Conservation (phyloP, 768 basidiomycete species). For the Mycena galericulata region DNA sequence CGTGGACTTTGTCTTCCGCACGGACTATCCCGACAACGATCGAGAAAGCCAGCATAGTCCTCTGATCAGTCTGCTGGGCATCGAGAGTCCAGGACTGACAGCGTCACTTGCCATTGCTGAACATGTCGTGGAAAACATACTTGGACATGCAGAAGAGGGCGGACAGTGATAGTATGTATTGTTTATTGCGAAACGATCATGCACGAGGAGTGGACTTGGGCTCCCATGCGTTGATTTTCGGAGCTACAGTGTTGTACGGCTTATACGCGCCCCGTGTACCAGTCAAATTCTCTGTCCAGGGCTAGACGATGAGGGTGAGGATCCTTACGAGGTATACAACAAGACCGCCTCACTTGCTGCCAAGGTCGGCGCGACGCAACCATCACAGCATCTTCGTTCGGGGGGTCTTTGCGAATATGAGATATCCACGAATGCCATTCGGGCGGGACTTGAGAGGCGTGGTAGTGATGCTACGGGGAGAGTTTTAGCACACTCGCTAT, state of each 20-base stretch:
- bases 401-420: conserved; percentile 89
- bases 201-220: conserved; percentile 73
- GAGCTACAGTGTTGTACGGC: conserved; percentile 86
- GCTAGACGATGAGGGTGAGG: conserved; percentile 55
- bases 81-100: conserved; percentile 94
- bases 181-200: conserved; percentile 13
- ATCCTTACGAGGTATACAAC: not conserved
- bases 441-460: conserved; percentile 93
- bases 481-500: not conserved
- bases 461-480: conserved; percentile 74
- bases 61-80: conserved; percentile 89
- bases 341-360: conserved; percentile 74
- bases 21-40: conserved; percentile 64
- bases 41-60: conserved; percentile 46
- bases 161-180: conserved; percentile 28
- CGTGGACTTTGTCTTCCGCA: conserved; percentile 84
- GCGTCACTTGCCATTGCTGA: conserved; percentile 90
- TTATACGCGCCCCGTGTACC: conserved; percentile 93
- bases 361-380: conserved; percentile 79
- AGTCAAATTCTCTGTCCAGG: conserved; percentile 89
- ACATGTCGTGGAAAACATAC: conserved; percentile 74
- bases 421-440: conserved; percentile 98
- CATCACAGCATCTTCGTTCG: conserved; percentile 79
- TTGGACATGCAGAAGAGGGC: conserved; percentile 43
- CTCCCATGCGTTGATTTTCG: conserved; percentile 88